Evolutionary conservation across 2,329 filamentous ascomycete species (phyloP).

Genomic region (Penicillium sumatraense): DNA sequence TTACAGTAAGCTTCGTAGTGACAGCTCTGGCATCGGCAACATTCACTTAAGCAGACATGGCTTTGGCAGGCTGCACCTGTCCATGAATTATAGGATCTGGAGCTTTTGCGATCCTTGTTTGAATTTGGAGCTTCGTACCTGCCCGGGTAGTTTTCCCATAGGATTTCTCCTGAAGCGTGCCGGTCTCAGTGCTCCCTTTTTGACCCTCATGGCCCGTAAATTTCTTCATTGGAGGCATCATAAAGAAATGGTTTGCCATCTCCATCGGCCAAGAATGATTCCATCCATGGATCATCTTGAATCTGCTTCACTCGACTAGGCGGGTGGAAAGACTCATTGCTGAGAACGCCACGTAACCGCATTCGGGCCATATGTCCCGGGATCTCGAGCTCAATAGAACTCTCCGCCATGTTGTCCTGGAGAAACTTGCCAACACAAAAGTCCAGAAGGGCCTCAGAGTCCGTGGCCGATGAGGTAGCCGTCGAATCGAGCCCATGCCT

Average conservation of each 20-base stretch:
- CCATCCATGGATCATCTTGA: constrained; percentile 19
- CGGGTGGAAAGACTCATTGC: background rate
- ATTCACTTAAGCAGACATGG: background rate
- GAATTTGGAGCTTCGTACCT: too few species aligned
- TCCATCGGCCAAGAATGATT: background rate
- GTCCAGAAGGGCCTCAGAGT: constrained; percentile 31
- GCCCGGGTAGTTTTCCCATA: background rate
- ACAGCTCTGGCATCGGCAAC: too few species aligned
- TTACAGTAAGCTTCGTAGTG: background rate
- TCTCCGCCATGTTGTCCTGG: constrained; percentile 29
- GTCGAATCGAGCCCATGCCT: background rate
- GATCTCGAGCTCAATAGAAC: constrained; percentile 40
- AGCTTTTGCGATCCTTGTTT: too few species aligned
- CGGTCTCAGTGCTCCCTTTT: background rate
- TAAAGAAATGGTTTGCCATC: too few species aligned
- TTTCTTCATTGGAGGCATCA: background rate
- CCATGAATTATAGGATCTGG: too few species aligned
- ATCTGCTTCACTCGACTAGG: constrained; percentile 13
- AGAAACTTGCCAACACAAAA: constrained; percentile 41
- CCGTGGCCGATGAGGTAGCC: constrained; percentile 21
- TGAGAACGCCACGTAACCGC: constrained; percentile 19
- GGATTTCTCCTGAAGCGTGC: background rate
- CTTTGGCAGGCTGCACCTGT: too few species aligned
- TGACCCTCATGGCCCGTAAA: background rate
- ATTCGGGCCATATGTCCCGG: constrained; percentile 35